Evolutionary conservation across 768 basidiomycete genomes (phyloP), one percentile per base, ranked within the genome.

Genomic region (Rhodotorula toruloides): DNA sequence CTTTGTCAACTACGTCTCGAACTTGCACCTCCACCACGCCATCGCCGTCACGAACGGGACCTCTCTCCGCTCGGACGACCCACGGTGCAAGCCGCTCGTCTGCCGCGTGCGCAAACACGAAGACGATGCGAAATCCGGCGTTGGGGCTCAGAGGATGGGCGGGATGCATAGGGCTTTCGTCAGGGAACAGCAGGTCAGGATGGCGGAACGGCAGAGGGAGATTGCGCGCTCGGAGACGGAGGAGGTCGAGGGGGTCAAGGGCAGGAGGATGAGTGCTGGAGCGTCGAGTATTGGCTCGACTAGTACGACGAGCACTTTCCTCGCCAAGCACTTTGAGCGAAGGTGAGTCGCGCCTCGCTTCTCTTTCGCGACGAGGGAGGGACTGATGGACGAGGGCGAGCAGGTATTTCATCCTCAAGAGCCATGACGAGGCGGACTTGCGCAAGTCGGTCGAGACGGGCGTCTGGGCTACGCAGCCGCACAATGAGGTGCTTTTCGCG

Each of bases 51-150:
- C 89, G 78, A 87, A 90, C 76, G 89, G 89, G 17, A 77, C 79
- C 53, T 80, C 84, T 0, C 76, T 97, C 36, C 85, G 91, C 29
- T 81, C 87, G 0, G 77, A 79, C 67, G 90, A 96, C 74, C 80
- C 83, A 16, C 81, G 86, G 36, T 91, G 89, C 79, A 86, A 86
- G 34, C 80, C 83, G 32, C 79, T 97, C 55, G 86, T 97, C 34
- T 97, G 93, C 77, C 85, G 91, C 31, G 83, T 88, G 13, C 82
- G 92, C 54, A 82, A 82, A 61, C 85, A 81, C 68, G 89, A 89
- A 52, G 94, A 97, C 73, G 92, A 94, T 76, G 73, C 90, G 47
- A 86, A 84, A 65, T 87, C 91, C 1, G 94, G 94, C 0, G 92
- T 98, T 1, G 92, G 93, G 8, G 90, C 84, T 10, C 94, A 97